Base-by-base conservation (phyloP, 1,284 basidiomycete species). In the Athelia sp. region DNA sequence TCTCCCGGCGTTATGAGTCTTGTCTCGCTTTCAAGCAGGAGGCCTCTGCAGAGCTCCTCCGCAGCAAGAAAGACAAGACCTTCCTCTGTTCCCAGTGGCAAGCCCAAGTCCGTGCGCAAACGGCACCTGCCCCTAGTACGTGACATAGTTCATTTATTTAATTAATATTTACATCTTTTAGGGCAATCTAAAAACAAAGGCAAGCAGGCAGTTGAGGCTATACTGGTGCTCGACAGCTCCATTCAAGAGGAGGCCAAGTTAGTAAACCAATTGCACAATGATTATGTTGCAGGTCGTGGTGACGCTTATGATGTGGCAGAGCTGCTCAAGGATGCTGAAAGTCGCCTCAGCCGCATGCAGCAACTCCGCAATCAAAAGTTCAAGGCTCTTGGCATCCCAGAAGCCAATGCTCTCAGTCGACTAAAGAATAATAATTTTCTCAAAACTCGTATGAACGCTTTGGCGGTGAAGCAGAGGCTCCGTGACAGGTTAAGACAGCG, bases 401-500 rank as follows among this genome's bases (percentile, higher is more conserved):
- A 44, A 21, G 9, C 15, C 17, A 26, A 9, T 9, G 4, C 15
- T 22, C 43, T 44, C 6, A 4, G 4, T 21, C 8, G 6, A 4
- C 8, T 44, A 4, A n/a, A 22, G 9, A 15, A 45, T 9, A 55
- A 50, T 50, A 43, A 48, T 21, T 62, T 50, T 45, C 43, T 62
- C 13, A 26, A 46, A 29, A 18, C 50, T 6, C 49, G 50, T 2
- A 55, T 60, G 54, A 61, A 62, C 49, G 61, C 59, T 15, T 42
- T 35, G 2, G 54, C 59, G 3, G 17, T 63, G 11, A 64, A 64
- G 40, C 48, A 46, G 2, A 40, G 58, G 4, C 46, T 64, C 4
- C 48, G 52, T 15, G 57, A 61, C 19, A 43, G 47, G 6, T 49
- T 64, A 14, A 46, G 55, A 1, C 46, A 58, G 14, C 44, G 54